Percentiles rank a stretch among this genome's conserved stretches.
Evolutionary conservation across 2,329 filamentous ascomycete genomes (phyloP).

Genomic region (Fusarium gaditjirri): DNA sequence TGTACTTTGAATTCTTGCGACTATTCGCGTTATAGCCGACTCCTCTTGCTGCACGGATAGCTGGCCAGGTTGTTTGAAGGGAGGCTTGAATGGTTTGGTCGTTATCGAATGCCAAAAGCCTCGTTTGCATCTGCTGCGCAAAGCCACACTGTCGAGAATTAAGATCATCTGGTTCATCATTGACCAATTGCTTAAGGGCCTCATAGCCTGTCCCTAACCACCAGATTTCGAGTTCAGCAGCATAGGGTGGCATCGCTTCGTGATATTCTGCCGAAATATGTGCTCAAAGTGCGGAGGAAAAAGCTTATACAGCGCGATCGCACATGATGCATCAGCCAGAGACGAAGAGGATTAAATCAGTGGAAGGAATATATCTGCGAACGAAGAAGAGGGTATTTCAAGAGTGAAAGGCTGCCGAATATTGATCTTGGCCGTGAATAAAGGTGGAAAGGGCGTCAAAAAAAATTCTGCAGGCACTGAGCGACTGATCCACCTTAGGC

Average conservation of each 20-base stretch:
- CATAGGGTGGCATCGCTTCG: slow-evolving; percentile 45
- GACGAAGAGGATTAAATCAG: background rate
- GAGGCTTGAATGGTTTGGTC: slow-evolving; percentile 30
- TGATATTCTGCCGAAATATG: background rate
- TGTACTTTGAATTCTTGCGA: slow-evolving; percentile 43
- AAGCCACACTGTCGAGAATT: slow-evolving; percentile 48
- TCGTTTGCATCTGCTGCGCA: slow-evolving; percentile 45
- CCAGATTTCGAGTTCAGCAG: slow-evolving; percentile 49
- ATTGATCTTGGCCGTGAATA: background rate
- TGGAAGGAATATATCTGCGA: background rate
- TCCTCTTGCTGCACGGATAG: slow-evolving; percentile 21
- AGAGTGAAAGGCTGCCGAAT: background rate
- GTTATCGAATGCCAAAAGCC: slow-evolving; percentile 48
- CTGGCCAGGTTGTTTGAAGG: slow-evolving; percentile 35
- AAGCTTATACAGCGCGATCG: background rate
- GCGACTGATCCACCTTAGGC: background rate
- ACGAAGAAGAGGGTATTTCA: background rate
- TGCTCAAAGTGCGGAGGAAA: background rate
- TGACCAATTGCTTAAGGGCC: slow-evolving; percentile 43
- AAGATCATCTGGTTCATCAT: slow-evolving; percentile 23
- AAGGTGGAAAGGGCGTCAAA: background rate
- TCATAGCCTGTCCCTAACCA: slow-evolving; percentile 47
- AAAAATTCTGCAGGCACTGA: background rate
- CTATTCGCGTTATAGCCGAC: slow-evolving; percentile 43
- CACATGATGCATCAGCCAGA: background rate